Evolutionary conservation across 1,139 yeast species (phyloP).

Genomic region (Meyerozyma guilliermondii): DNA sequence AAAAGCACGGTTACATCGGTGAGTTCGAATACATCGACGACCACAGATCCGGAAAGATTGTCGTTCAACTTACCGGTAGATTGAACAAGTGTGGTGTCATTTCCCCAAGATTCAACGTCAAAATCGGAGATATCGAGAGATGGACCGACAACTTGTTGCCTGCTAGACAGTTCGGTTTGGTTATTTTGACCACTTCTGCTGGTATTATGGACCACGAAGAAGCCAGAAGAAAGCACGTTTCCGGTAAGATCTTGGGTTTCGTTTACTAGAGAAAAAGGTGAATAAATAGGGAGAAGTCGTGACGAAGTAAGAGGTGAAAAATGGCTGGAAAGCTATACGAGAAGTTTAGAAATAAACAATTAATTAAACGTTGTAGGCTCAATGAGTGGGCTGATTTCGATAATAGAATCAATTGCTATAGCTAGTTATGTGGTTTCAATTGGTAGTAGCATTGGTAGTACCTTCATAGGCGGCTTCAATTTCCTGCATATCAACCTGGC

Average conservation of each 20-base stretch:
- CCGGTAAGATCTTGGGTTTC: conserved; percentile 96
- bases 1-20: conserved; percentile 98
- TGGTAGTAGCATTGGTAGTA: too few species aligned
- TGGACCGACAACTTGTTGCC: conserved; percentile 98
- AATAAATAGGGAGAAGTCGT: not conserved
- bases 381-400: too few species aligned
- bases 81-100: conserved; percentile 98
- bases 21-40: conserved; percentile 98
- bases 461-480: not conserved
- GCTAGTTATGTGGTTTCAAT: too few species aligned
- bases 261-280: conserved; percentile 46
- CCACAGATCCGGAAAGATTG: conserved; percentile 98
- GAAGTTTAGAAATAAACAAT: too few species aligned
- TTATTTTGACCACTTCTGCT: conserved; percentile 96
- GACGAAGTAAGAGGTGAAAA: not conserved
- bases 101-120: conserved; percentile 96
- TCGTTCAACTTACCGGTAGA: conserved; percentile 95
- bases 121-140: conserved; percentile 89
- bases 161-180: conserved; percentile 98
- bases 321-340: too few species aligned
- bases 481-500: not conserved
- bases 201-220: conserved; percentile 99
- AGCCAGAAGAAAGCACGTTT: conserved; percentile 99
- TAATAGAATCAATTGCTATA: too few species aligned
- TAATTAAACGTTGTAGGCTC: too few species aligned